Percentiles rank a stretch among this genome's conserved stretches.
phyloP scores from a whole-genome alignment of 2,329 filamentous ascomycete genomes.

The Pestalotiopsis sp. region DNA sequence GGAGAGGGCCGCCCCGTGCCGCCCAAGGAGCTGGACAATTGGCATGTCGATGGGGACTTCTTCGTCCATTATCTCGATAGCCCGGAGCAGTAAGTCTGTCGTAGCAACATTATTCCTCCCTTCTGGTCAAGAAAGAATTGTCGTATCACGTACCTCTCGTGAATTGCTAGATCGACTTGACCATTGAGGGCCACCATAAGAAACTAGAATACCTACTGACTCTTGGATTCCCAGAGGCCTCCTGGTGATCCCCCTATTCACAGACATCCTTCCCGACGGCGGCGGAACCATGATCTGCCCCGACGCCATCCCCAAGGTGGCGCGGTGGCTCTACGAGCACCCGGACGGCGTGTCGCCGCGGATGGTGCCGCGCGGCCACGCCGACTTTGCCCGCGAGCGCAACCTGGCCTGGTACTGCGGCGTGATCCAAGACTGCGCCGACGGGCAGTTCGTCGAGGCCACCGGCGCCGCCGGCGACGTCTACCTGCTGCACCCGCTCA shows the following conservation, averaged over 20 bases:
- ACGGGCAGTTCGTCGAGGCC: conserved; percentile 52
- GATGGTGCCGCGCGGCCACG: conserved; percentile 60
- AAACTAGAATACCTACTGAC: background rate
- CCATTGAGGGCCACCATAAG: no score
- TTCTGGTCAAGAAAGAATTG: background rate
- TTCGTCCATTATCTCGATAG: conserved; percentile 74
- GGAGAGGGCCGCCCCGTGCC: conserved; percentile 51
- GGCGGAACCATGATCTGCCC: conserved; percentile 70
- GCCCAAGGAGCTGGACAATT: conserved; percentile 57
- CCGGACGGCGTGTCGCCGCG: conserved; percentile 68
- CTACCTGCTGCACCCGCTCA: conserved; percentile 62
- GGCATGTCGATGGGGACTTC: conserved; percentile 75
- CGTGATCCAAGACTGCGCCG: conserved; percentile 37
- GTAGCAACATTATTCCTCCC: background rate
- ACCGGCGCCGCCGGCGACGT: conserved; percentile 59
- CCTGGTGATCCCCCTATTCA: conserved; percentile 70
- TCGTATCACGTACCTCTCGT: background rate
- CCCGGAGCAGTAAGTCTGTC: conserved; percentile 56
- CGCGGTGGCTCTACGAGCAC: conserved; percentile 60
- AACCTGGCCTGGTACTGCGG: conserved; percentile 49
- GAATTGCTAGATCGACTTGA: background rate
- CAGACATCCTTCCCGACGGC: conserved; percentile 60
- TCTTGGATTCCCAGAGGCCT: conserved; percentile 44
- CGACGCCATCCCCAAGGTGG: conserved; percentile 59
- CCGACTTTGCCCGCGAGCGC: conserved; percentile 45